Evolutionary conservation across 768 basidiomycete genomes (phyloP), one percentile per base, ranked within the genome.

Genomic region (Floccularia luteovirens): DNA sequence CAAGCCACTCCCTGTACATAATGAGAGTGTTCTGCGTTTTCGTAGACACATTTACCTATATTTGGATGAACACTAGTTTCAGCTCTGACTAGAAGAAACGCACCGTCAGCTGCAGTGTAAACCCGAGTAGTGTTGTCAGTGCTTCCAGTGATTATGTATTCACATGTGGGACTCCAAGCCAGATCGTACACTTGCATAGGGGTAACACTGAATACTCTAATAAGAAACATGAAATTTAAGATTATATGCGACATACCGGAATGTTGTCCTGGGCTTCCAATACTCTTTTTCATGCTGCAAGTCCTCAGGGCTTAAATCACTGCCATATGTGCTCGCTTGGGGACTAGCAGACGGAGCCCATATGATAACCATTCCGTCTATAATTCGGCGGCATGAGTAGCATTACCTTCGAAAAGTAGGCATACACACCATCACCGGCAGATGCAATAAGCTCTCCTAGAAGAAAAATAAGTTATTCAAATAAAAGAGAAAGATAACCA

Each of bases 1-100:
- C 96, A 99, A 0, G 94, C 90, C 21, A 98, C 96, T 6, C 96
- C 96, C 66, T 99, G 96, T 0, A 99, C 96, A 55, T 89, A 97
- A 60, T 98, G 94, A 24, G 75, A 79, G 60, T 99, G 96, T 53
- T 98, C 94, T 1, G 89, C 84, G 44, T 93, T 85, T 58, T 92
- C 89, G 49, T 81, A 77, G 10, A 96, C 73, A 52, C 87, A 88
- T 68, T 85, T 83, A 21, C 90, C 90, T 90, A 52, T 20, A 28
- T 17, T 52, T 20, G 24, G 45, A 49, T 46, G 25, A 52, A 45
- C 36, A 39, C 31, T 24, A 38, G 24, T 14, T 38, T 20, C 20
- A 23, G 14, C 27, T 8, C 19, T 32, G 24, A 36, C 17, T 10
- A 38, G 35, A 36, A 31, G 36, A 17, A 14, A 53, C 72, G 36